Evolutionary conservation across 768 basidiomycete species (phyloP), one percentile per base, ranked within the genome.

Genomic region (Tephrocybe rancida): DNA sequence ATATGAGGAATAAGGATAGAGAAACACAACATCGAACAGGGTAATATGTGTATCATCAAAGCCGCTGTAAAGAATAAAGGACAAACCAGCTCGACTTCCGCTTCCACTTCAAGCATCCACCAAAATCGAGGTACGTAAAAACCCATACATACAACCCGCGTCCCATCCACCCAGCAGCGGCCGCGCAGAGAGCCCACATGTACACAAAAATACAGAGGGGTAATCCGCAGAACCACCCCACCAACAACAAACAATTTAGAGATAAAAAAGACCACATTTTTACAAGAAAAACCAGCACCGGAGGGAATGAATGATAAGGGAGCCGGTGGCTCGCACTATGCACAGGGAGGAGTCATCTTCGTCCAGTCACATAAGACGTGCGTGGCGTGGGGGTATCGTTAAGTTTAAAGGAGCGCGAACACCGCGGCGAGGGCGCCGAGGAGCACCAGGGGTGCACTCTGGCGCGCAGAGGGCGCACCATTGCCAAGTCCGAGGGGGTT

Each of bases 371-470:
- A 54, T 47, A 38, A 55, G 54, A 55, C 48, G 43, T 55, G 53
- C 42, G 50, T 55, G 50, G 60, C 53, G 53, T 52, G 54, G 60
- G 50, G 67, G 64, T 70, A 69, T 73, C 59, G 46, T 74, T 66
- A 44, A n/a, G 18, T 44, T 54, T 44, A 74, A 9, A 77, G 68
- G 45, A 74, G 56, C 39, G 68, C 69, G 57, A 73, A 63, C 53
- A 69, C 66, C 42, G 74, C 78, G 27, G 68, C 69, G 56, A 79
- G 50, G 29, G 73, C 75, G 58, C 72, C 65, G 55, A 81, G 59
- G 45, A 69, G 67, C 61, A 80, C 63, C 61, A 75, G 58, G 55
- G 80, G 75, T 32, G 68, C 60, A 66, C 68, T 75, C 61, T 73
- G 75, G 62, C 68, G 75, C 27, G 64, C 58, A 16, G 70, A 61